Evolutionary conservation across 345 rosid genomes (phyloP), one percentile per base, ranked within the genome.

Genomic region (Theobroma cacao): DNA sequence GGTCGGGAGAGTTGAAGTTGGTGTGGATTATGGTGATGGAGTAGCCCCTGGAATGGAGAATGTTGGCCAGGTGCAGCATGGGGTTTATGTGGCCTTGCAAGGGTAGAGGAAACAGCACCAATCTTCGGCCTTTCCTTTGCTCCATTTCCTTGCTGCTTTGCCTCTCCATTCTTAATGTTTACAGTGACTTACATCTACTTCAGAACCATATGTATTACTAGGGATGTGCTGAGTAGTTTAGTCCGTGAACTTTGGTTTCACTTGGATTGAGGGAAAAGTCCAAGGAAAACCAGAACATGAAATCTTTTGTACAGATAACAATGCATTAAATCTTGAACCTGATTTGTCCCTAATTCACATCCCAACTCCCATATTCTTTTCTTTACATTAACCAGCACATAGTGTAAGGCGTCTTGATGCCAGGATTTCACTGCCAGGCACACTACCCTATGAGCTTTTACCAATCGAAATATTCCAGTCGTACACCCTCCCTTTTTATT

Each of bases 41-140:
- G 73, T 82, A 82, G 28, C 85, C 85, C 34, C 55, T 83, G 48
- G 77, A 65, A 66, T 85, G 75, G n/a, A 85, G 84, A 43, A 83
- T 81, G 47, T 79, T 72, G 50, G 77, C 88, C 30, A 86, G 85
- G 74, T 86, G 82, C 76, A 86, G 50, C 83, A 86, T 81, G 2
- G 86, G 88, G 50, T 53, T 81, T 14, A 86, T 71, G 77, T 86
- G 86, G 48, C 88, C 88, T 75, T 86, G 83, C 0, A 84, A 59
- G 18, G 88, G 80, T 7, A 83, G 33, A 33, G 88, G 88, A 34
- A 86, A 89, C 33, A 92, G 80, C 45, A 92, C 72, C 43, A 92
- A 45, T 43, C 82, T 77, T 40, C 75, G 68, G 34, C 84, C 80
- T 13, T 76, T 84, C 76, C 31, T 58, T 38, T 75, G 78, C 62